Conservation (phyloP, 257 asterid genomes). For the Ophiorrhiza pumila region DNA sequence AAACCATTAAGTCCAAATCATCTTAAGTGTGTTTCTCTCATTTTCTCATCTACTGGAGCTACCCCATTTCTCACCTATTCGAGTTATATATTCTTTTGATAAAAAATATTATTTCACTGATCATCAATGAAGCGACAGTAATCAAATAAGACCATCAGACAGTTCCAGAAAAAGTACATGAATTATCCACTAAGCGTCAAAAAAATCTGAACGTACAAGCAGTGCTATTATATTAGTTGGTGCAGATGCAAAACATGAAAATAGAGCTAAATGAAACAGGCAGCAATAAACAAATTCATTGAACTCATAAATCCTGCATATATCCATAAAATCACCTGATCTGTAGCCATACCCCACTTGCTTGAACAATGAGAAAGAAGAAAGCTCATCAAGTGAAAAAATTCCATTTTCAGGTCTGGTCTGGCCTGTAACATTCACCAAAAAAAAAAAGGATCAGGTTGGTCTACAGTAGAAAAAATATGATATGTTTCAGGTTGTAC, state of each 20-base stretch:
- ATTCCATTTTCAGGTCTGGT: conserved; percentile 96
- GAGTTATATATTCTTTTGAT: too few relatives aligned
- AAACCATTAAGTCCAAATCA: too few relatives aligned
- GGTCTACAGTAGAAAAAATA: neutral
- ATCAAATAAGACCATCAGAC: neutral
- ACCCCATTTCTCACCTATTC: too few relatives aligned
- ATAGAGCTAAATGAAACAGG: neutral
- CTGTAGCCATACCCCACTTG: conserved; percentile 82
- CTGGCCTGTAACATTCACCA: conserved; percentile 61
- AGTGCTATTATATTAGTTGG: neutral
- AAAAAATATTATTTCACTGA: too few relatives aligned
- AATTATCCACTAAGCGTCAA: neutral
- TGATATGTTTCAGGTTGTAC: conserved; percentile 5
- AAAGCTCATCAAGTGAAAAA: conserved; percentile 92
- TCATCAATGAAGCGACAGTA: neutral
- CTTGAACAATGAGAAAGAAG: conserved; percentile 87
- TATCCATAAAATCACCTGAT: conserved; percentile 55
- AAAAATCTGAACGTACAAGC: neutral
- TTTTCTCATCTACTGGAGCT: too few relatives aligned
- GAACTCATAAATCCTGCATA: conserved; percentile 4
- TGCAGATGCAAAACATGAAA: neutral
- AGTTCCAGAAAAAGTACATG: neutral
- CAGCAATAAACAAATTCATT: neutral
- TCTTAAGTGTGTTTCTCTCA: too few relatives aligned
- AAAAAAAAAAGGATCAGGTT: neutral